These are phyloP conservation scores for Trametes versicolor DNA, from an alignment of 1,284 basidiomycete genomes.

Conservation along the genomic window DNA sequence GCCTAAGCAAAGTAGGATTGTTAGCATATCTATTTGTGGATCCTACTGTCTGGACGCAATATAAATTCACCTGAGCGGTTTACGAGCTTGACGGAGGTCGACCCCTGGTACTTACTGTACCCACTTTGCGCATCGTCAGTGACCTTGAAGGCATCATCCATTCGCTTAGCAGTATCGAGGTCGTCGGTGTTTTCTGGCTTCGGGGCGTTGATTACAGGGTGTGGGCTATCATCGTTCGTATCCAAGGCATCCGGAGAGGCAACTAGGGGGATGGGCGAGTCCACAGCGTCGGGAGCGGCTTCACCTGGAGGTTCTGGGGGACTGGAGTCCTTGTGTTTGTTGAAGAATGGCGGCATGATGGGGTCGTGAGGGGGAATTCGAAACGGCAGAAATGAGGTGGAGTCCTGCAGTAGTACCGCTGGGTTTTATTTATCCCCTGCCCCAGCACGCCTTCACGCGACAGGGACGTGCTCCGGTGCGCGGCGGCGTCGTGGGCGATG, in stretches of 20 bases:
- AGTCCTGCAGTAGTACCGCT: background rate
- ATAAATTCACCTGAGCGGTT: conserved; percentile 26
- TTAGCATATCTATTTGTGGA: background rate
- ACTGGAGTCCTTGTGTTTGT: conserved; percentile 15
- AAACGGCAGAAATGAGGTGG: background rate
- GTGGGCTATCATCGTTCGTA: background rate
- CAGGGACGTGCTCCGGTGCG: conserved; percentile 1
- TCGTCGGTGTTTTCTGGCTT: conserved; percentile 8
- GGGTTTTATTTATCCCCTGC: background rate
- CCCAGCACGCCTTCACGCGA: background rate
- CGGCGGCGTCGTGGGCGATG: background rate
- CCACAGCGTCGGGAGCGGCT: background rate
- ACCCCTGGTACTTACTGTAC: conserved; percentile 19
- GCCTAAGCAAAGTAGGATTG: background rate
- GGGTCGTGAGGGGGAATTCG: too few species aligned
- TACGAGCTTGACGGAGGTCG: conserved; percentile 9
- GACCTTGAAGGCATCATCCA: conserved; percentile 17
- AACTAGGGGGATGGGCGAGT: background rate
- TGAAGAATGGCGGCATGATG: conserved; percentile 15
- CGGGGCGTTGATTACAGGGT: conserved; percentile 9
- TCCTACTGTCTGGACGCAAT: background rate
- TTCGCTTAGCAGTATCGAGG: conserved; percentile 15
- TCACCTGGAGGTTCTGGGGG: background rate
- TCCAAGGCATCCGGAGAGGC: background rate
- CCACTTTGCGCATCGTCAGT: conserved; percentile 13